A percentile compares a stretch with the other conserved stretches of the same genome.
Evolutionary conservation across 345 rosid genomes (phyloP).

Genomic region (Rhizophora apiculata): DNA sequence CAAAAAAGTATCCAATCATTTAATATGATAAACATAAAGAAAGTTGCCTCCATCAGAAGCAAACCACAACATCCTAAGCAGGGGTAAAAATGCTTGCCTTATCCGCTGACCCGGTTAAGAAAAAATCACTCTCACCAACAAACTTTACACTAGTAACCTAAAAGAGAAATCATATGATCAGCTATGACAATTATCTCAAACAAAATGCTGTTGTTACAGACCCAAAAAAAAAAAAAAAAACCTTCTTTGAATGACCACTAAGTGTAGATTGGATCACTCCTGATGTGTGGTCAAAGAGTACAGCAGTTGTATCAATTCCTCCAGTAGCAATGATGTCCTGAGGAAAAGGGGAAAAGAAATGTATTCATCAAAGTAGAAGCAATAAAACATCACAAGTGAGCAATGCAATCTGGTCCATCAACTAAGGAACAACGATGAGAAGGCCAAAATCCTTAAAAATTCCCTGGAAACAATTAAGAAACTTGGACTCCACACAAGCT

Average conservation of each 20-base stretch:
- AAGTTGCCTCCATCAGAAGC: not conserved
- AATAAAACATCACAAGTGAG: not conserved
- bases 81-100: slow-evolving; percentile 44
- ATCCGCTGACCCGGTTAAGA: slow-evolving; percentile 83
- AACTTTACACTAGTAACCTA: slow-evolving; percentile 94
- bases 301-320: slow-evolving; percentile 83
- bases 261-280: slow-evolving; percentile 84
- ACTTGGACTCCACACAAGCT: too few relatives aligned
- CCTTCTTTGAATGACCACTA: slow-evolving; percentile 97
- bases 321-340: slow-evolving; percentile 94
- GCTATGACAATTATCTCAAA: slow-evolving; percentile 5
- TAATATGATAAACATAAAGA: not conserved
- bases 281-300: slow-evolving; percentile 76
- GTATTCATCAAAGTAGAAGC: not conserved
- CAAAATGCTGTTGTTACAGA: not conserved
- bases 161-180: slow-evolving; percentile 21
- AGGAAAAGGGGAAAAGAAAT: slow-evolving; percentile 8
- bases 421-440: slow-evolving; percentile 1
- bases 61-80: not conserved
- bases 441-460: not conserved
- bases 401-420: not conserved
- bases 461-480: not conserved
- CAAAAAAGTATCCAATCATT: not conserved
- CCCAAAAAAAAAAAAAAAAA: slow-evolving; percentile 19
- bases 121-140: slow-evolving; percentile 55